Percentiles rank a stretch among this genome's conserved stretches.
phyloP scores from a whole-genome alignment of 352 stramenopile genomes.

The Thalassiosira mediterranea region DNA sequence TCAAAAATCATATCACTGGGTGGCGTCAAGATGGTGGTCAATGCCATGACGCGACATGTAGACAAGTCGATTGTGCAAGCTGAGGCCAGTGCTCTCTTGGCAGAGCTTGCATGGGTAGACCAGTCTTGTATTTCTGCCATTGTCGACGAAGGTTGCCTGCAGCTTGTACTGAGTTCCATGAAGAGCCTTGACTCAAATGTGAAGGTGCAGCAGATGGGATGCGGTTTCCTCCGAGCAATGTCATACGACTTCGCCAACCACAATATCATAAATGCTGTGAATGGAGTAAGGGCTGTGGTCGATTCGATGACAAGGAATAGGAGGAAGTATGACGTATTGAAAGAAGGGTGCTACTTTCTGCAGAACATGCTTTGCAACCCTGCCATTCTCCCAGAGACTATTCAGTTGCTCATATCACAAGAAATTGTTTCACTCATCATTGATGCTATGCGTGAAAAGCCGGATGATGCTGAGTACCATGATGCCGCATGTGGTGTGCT shows the following conservation, averaged over 20 bases:
- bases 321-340: slow-evolving; percentile 18
- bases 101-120: slow-evolving; percentile 25
- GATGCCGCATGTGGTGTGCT: slow-evolving; percentile 46
- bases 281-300: slow-evolving; percentile 24
- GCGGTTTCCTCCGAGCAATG: slow-evolving; percentile 18
- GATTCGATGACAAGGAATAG: slow-evolving; percentile 24
- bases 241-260: slow-evolving; percentile 36
- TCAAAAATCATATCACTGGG: slow-evolving; percentile 28
- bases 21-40: slow-evolving; percentile 21
- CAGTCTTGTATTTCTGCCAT: neutral
- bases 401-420: slow-evolving; percentile 19
- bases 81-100: slow-evolving; percentile 16
- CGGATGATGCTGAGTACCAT: slow-evolving; percentile 27
- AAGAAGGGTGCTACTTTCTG: slow-evolving; percentile 29
- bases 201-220: slow-evolving; percentile 25
- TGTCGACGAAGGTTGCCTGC: slow-evolving; percentile 9
- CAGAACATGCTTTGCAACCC: slow-evolving; percentile 60
- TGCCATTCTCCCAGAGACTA: slow-evolving; percentile 21
- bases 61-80: slow-evolving; percentile 22
- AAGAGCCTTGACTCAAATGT: slow-evolving; percentile 11
- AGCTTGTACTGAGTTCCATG: slow-evolving; percentile 20
- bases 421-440: slow-evolving; percentile 25
- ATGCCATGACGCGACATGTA: slow-evolving; percentile 18
- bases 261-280: slow-evolving; percentile 21
- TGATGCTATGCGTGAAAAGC: slow-evolving; percentile 20